Evolutionary conservation across 2,329 filamentous ascomycete species (phyloP).

Genomic region (Phaeosphaeriaceae sp.): DNA sequence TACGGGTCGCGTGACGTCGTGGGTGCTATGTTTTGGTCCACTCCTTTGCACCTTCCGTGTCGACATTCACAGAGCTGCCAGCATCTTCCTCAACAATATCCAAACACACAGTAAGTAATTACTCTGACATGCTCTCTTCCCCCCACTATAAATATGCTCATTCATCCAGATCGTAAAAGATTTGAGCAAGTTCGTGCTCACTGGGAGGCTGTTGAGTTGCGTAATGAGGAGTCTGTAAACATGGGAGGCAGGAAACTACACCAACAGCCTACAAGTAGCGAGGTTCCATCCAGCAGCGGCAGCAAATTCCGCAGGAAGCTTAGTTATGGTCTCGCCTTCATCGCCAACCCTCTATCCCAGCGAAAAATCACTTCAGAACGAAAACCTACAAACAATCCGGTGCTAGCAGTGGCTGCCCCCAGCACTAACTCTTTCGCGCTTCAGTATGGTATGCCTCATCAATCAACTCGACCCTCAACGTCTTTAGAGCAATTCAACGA

Average conservation of each 20-base stretch:
- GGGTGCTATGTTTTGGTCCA: conserved; percentile 5
- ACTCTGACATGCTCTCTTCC: conserved; percentile 5
- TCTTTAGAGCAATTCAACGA: conserved; percentile 2
- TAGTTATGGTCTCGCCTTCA: conserved; percentile 41
- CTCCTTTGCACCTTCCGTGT: conserved; percentile 25
- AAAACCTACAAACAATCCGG: conserved; percentile 12
- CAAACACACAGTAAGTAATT: conserved; percentile 20
- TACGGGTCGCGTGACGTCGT: conserved; percentile 16
- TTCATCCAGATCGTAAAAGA: conserved; percentile 37
- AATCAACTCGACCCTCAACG: conserved; percentile 9
- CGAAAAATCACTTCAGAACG: conserved; percentile 30
- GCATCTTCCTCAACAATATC: conserved; percentile 9
- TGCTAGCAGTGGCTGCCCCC: conserved; percentile 16
- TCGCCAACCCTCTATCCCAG: conserved; percentile 41
- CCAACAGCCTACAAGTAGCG: conserved; percentile 16
- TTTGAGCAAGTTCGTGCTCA: conserved; percentile 42
- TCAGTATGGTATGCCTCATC: conserved; percentile 14
- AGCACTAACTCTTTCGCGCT: conserved; percentile 9
- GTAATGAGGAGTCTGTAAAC: conserved; percentile 10
- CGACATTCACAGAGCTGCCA: conserved; percentile 13
- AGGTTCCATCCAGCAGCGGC: conserved; percentile 12
- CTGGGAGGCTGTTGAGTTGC: conserved; percentile 37
- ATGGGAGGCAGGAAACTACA: conserved; percentile 36
- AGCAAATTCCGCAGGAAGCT: conserved; percentile 43
- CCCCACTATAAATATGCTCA: conserved; percentile 42